Evolutionary conservation across 441 rosid species (phyloP).

Genomic region (Gossypium aridum): DNA sequence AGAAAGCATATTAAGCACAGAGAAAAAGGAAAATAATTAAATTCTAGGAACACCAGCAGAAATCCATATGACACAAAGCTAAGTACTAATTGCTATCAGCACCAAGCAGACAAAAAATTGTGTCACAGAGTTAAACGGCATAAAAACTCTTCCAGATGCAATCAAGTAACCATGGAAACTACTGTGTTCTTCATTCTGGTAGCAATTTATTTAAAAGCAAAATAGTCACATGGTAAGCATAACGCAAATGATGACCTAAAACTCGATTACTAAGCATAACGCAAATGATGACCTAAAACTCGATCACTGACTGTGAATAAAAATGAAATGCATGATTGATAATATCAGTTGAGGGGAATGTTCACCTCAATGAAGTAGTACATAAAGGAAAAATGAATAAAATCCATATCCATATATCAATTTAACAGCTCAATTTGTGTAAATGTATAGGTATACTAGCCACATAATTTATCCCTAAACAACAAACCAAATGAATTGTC

Average conservation of each 20-base stretch:
- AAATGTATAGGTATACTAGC: neutral
- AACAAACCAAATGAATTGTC: neutral
- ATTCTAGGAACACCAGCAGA: neutral
- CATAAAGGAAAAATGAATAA: neutral
- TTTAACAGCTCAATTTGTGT: neutral
- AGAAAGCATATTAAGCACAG: constrained; percentile 12
- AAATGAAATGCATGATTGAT: neutral
- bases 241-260: too few relatives aligned
- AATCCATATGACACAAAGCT: neutral
- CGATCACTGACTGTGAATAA: neutral
- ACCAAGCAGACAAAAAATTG: neutral
- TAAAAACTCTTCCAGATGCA: neutral
- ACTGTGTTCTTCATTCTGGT: neutral
- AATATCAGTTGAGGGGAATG: neutral
- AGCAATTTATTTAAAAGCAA: neutral
- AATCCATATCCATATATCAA: neutral
- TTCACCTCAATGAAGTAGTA: neutral
- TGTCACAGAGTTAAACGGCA: neutral
- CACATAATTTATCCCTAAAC: neutral
- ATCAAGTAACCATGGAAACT: neutral
- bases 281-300: neutral
- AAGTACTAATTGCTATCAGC: neutral
- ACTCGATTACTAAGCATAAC: neutral
- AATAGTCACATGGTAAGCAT: neutral
- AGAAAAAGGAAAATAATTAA: neutral